These are phyloP conservation scores for Moricandia moricandioides DNA, from an alignment of 345 rosid species.

Conservation along the genomic window DNA sequence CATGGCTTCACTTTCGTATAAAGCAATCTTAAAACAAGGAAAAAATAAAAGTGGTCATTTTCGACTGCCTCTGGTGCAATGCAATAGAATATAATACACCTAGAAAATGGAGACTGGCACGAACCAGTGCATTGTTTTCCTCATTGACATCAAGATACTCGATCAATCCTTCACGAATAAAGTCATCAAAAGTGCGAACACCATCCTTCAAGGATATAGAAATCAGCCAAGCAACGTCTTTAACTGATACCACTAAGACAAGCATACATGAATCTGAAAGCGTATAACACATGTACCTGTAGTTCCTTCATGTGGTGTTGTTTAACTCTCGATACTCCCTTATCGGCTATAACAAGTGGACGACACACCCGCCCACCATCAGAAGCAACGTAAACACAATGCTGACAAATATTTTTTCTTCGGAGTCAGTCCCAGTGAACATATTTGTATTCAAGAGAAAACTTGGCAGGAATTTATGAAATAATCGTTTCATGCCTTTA, in stretches of 20 bases:
- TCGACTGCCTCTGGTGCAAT: neutral
- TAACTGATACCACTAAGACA: conserved; percentile 5
- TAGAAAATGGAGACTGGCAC: conserved; percentile 27
- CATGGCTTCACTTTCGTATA: conserved; percentile 58
- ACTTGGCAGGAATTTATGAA: neutral
- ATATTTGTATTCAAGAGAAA: conserved; percentile 6
- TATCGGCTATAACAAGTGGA: conserved; percentile 94
- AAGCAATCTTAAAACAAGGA: conserved; percentile 67
- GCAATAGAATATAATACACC: neutral
- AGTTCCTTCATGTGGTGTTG: conserved; percentile 89
- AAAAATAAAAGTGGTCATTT: conserved; percentile 7
- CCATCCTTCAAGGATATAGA: conserved; percentile 59
- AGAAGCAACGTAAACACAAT: conserved; percentile 86
- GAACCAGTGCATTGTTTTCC: conserved; percentile 93
- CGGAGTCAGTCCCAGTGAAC: conserved; percentile 16
- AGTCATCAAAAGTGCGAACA: conserved; percentile 80
- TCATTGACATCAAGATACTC: conserved; percentile 98
- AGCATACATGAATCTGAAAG: conserved; percentile 13
- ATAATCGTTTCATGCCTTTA: neutral
- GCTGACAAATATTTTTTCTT: conserved; percentile 44
- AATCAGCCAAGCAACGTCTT: conserved; percentile 25
- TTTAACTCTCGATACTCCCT: conserved; percentile 86
- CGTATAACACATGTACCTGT: conserved; percentile 46
- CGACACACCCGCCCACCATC: conserved; percentile 99
- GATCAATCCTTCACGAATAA: conserved; percentile 81